phyloP scores from a whole-genome alignment of 805 yeast species.

The Lipomyces orientalis region DNA sequence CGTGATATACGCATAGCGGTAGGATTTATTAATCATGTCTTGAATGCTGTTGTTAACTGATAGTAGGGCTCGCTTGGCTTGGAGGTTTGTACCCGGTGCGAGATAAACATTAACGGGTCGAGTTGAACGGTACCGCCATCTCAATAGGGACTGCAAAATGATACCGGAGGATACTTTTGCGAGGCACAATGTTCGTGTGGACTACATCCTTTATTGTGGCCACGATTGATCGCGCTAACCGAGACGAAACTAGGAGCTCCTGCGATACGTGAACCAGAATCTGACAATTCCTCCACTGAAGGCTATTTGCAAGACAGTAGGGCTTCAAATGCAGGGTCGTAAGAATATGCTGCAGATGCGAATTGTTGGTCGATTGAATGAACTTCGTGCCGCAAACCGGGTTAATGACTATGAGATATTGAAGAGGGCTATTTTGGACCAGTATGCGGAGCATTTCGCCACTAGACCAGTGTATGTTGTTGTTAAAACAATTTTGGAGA shows the following conservation, averaged over 20 bases:
- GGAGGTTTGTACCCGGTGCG: neutral
- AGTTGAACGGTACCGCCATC: neutral
- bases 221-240: neutral
- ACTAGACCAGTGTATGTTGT: slow-evolving; percentile 23
- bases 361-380: slow-evolving; percentile 52
- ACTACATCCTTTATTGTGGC: neutral
- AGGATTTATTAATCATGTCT: neutral
- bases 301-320: slow-evolving; percentile 45
- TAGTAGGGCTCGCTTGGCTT: neutral
- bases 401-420: slow-evolving; percentile 10
- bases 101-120: neutral
- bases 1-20: neutral
- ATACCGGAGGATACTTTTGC: slow-evolving; percentile 19
- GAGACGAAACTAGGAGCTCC: slow-evolving; percentile 21
- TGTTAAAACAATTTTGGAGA: neutral
- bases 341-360: slow-evolving; percentile 67
- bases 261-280: slow-evolving; percentile 23
- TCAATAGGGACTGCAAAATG: neutral
- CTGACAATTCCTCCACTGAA: slow-evolving; percentile 45
- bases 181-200: slow-evolving; percentile 17
- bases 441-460: slow-evolving; percentile 9
- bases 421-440: slow-evolving; percentile 16
- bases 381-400: slow-evolving; percentile 11
- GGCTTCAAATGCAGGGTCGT: slow-evolving; percentile 59
- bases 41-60: neutral